phyloP scores from a whole-genome alignment of 495 filamentous ascomycete genomes.

The Trichoderma virens region DNA sequence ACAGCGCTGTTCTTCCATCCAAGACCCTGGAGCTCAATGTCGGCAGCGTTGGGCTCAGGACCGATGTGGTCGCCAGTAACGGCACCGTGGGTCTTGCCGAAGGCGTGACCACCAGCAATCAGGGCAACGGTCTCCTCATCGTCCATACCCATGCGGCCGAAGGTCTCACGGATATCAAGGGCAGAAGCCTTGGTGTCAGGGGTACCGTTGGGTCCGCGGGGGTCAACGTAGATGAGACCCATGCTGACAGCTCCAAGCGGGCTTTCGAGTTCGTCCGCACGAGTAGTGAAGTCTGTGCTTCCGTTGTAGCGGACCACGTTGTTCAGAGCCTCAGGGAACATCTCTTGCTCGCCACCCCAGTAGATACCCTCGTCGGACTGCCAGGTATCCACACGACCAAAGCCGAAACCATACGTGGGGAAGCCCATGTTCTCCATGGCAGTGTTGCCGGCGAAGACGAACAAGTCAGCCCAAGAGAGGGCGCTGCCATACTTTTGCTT shows the following conservation, averaged over 20 bases:
- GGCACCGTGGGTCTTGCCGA: slow-evolving; percentile 71
- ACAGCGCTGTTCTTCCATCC: slow-evolving; percentile 56
- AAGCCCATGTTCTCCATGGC: slow-evolving; percentile 69
- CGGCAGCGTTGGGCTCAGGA: slow-evolving; percentile 52
- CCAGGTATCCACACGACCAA: slow-evolving; percentile 59
- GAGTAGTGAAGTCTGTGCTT: slow-evolving; percentile 35
- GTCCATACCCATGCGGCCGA: slow-evolving; percentile 70
- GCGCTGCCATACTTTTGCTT: slow-evolving; percentile 77
- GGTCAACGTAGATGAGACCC: slow-evolving; percentile 73
- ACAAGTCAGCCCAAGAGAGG: slow-evolving; percentile 67
- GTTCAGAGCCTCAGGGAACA: slow-evolving; percentile 59
- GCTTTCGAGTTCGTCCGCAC: slow-evolving; percentile 48
- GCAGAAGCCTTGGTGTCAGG: slow-evolving; percentile 62
- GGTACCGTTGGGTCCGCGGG: slow-evolving; percentile 60
- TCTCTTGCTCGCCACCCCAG: slow-evolving; percentile 66
- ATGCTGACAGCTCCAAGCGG: slow-evolving; percentile 53
- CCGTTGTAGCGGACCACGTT: slow-evolving; percentile 56
- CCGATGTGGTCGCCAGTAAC: slow-evolving; percentile 49
- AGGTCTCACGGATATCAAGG: slow-evolving; percentile 61
- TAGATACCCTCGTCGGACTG: slow-evolving; percentile 63
- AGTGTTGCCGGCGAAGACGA: slow-evolving; percentile 63
- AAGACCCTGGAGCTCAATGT: slow-evolving; percentile 55
- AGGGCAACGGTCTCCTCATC: slow-evolving; percentile 69
- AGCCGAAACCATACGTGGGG: slow-evolving; percentile 64
- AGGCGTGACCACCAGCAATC: slow-evolving; percentile 66